phyloP scores from a whole-genome alignment of 352 stramenopile species.

The Phytophthora sojae region DNA sequence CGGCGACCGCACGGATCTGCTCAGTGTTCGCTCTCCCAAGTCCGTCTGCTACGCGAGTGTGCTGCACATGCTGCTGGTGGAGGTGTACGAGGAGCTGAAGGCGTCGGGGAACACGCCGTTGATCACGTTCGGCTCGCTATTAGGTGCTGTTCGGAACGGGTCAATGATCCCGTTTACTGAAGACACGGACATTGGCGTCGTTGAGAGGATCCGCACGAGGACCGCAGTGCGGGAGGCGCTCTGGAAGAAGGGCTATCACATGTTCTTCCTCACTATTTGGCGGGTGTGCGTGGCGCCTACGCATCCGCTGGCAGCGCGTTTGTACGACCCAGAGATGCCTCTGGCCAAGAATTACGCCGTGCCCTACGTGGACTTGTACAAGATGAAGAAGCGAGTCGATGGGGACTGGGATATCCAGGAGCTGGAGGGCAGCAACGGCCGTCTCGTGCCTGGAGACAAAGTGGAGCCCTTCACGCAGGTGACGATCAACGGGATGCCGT shows the following conservation, averaged over 20 bases:
- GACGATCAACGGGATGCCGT: constrained; percentile 42
- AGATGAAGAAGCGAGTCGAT: constrained; percentile 19
- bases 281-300: constrained; percentile 50
- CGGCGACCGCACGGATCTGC: constrained; percentile 55
- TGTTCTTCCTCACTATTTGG: constrained; percentile 52
- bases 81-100: constrained; percentile 57
- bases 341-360: constrained; percentile 16
- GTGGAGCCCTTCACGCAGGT: constrained; percentile 37
- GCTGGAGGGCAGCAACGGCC: constrained; percentile 16
- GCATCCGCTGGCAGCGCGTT: constrained; percentile 41
- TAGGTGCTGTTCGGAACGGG: constrained; percentile 52
- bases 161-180: constrained; percentile 65
- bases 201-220: constrained; percentile 19
- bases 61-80: constrained; percentile 60
- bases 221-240: constrained; percentile 22
- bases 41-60: constrained; percentile 58
- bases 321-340: constrained; percentile 42
- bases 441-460: constrained; percentile 22
- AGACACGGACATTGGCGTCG: constrained; percentile 56
- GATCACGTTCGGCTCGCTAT: constrained; percentile 52
- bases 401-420: constrained; percentile 31
- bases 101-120: constrained; percentile 31
- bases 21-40: constrained; percentile 27
- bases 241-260: constrained; percentile 58
- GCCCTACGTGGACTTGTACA: constrained; percentile 57